These are phyloP conservation scores for Pichia terricola DNA, from an alignment of 1,139 yeast species.

Conservation along the genomic window DNA sequence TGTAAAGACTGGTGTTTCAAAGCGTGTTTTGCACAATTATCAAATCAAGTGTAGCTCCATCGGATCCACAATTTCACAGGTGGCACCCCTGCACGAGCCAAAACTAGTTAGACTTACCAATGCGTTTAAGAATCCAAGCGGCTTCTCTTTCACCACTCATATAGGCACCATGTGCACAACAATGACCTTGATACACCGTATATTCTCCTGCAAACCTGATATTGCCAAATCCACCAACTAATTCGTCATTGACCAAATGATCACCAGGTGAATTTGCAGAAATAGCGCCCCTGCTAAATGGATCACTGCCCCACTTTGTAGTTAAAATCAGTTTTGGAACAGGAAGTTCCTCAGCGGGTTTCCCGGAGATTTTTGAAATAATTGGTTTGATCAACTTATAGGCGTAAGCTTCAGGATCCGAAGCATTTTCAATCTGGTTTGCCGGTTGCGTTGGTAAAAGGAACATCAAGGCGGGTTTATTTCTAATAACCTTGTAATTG, in stretches of 20 bases:
- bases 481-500: constrained; percentile 18
- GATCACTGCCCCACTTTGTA: constrained; percentile 42
- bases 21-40: no score
- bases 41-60: no score
- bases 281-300: constrained; percentile 42
- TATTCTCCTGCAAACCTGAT: constrained; percentile 52
- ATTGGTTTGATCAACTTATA: constrained; percentile 20
- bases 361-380: constrained; percentile 15
- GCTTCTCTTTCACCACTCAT: constrained; percentile 43
- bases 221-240: constrained; percentile 35
- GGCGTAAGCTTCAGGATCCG: constrained; percentile 14
- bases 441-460: constrained; percentile 44
- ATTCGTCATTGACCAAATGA: constrained; percentile 19
- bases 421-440: constrained; percentile 21
- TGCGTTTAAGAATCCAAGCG: not conserved
- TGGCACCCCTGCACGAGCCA: no score
- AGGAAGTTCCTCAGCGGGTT: constrained; percentile 13
- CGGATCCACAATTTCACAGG: no score
- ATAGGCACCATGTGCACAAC: constrained; percentile 51
- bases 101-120: no score
- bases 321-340: constrained; percentile 36
- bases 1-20: no score
- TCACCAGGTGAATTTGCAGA: constrained; percentile 36
- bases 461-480: constrained; percentile 30
- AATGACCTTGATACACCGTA: constrained; percentile 40